Conservation (phyloP, 225 moss, liverwort and hornwort species). For the Bryoerythrophyllum caledonicum region DNA sequence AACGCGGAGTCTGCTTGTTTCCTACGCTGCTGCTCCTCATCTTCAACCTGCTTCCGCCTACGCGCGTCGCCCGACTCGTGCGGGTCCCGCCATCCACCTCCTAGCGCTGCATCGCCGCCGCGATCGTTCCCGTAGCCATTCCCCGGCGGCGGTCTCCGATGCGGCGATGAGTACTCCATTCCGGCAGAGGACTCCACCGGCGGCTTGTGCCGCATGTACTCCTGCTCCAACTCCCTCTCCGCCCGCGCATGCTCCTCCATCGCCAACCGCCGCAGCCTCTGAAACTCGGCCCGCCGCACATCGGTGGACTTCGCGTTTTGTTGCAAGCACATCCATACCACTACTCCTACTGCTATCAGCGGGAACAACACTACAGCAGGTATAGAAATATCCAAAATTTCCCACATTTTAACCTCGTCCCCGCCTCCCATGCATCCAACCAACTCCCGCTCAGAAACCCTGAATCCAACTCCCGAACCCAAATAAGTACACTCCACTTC, state of each 20-base stretch:
- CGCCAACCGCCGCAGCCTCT: constrained; percentile 61
- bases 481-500: constrained; percentile 19
- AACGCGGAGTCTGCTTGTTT: constrained; percentile 36
- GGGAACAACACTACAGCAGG: constrained; percentile 55
- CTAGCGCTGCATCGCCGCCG: constrained; percentile 18
- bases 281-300: constrained; percentile 60
- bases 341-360: constrained; percentile 24
- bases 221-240: constrained; percentile 71
- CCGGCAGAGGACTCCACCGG: constrained; percentile 14
- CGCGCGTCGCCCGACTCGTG: constrained; percentile 20
- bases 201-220: constrained; percentile 56
- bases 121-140: constrained; percentile 34
- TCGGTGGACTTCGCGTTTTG: constrained; percentile 38
- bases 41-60: constrained; percentile 42
- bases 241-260: constrained; percentile 75
- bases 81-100: constrained; percentile 26
- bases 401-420: constrained; percentile 33
- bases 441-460: constrained; percentile 17
- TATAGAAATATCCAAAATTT: constrained; percentile 43
- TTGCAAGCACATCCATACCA: constrained; percentile 40
- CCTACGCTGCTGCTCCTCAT: constrained; percentile 37
- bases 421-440: constrained; percentile 33
- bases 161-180: constrained; percentile 25
- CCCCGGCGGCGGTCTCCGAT: constrained; percentile 30
- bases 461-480: constrained; percentile 25